These are phyloP conservation scores for Botryosphaeria agaves DNA, from an alignment of 2,329 filamentous ascomycete species.

Conservation along the genomic window DNA sequence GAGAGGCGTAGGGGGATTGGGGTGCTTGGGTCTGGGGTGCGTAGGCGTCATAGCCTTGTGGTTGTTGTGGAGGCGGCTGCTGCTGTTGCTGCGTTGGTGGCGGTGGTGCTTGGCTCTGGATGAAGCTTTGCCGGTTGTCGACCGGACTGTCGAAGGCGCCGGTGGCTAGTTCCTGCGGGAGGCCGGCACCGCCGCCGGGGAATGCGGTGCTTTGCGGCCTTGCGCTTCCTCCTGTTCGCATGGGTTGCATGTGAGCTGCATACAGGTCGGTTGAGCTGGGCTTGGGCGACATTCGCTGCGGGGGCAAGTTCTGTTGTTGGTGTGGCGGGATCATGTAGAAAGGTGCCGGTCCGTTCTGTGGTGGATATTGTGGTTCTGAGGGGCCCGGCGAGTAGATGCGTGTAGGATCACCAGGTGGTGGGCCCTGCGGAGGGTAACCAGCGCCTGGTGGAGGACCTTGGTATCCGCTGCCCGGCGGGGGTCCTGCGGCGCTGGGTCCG, in stretches of 20 bases:
- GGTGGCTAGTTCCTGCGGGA: conserved; percentile 30
- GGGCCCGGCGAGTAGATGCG: conserved; percentile 20
- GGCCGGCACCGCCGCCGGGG: conserved; percentile 17
- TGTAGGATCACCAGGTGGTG: conserved; percentile 14
- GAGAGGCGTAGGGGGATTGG: conserved; percentile 3
- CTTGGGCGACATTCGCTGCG: conserved; percentile 15
- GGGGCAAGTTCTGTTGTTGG: conserved; percentile 7
- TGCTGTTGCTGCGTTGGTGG: conserved; percentile 9
- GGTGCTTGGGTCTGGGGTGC: conserved; percentile 6
- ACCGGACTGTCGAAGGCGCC: conserved; percentile 28
- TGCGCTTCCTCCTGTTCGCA: not conserved
- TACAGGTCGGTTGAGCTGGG: conserved; percentile 18
- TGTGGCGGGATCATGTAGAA: conserved; percentile 20
- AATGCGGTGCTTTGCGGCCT: conserved; percentile 18
- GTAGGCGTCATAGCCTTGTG: conserved; percentile 13
- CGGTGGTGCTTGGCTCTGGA: conserved; percentile 7
- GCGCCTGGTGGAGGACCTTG: conserved; percentile 8
- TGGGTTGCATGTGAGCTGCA: no score
- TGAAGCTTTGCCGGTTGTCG: conserved; percentile 24
- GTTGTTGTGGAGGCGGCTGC: conserved; percentile 11
- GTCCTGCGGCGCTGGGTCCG: conserved; percentile 13
- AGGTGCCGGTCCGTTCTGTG: conserved; percentile 10
- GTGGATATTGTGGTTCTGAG: conserved; percentile 11
- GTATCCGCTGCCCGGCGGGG: conserved; percentile 16
- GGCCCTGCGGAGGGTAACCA: conserved; percentile 12